phyloP scores from a whole-genome alignment of 495 filamentous ascomycete genomes.

The Hypoxylon lienhwacheense region DNA sequence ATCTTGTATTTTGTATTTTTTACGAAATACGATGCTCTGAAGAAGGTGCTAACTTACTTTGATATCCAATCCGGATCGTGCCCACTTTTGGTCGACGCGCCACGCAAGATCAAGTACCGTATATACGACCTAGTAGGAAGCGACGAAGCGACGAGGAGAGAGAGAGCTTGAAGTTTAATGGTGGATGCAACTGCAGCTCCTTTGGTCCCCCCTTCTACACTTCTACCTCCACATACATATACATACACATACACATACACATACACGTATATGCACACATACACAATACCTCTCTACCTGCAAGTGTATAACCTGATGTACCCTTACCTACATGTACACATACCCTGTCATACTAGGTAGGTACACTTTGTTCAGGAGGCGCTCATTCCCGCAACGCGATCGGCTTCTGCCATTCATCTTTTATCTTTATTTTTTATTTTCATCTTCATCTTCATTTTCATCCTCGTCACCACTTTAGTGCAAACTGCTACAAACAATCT shows the following conservation, averaged over 20 bases:
- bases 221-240: constrained; percentile 3
- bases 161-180: constrained; percentile 30
- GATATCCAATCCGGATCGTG: constrained; percentile 18
- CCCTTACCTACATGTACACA: too few relatives aligned
- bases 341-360: too few relatives aligned
- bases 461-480: too few relatives aligned
- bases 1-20: constrained; percentile 4
- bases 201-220: constrained; percentile 7
- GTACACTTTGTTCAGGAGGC: too few relatives aligned
- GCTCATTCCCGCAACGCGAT: too few relatives aligned
- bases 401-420: too few relatives aligned
- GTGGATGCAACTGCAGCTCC: constrained; percentile 22
- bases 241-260: constrained; percentile 4
- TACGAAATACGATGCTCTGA: constrained; percentile 13
- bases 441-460: too few relatives aligned
- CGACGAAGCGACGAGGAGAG: constrained; percentile 18
- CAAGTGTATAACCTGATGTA: too few relatives aligned
- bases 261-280: too few relatives aligned
- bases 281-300: too few relatives aligned
- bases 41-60: constrained; percentile 18
- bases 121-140: too few relatives aligned
- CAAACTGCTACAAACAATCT: constrained; percentile 12
- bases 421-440: too few relatives aligned
- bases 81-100: constrained; percentile 16
- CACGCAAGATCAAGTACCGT: constrained; percentile 10